A percentile compares a stretch with the other conserved stretches of the same genome.
Evolutionary conservation across 2,329 filamentous ascomycete genomes (phyloP).

Genomic region (Neonectria faginata): DNA sequence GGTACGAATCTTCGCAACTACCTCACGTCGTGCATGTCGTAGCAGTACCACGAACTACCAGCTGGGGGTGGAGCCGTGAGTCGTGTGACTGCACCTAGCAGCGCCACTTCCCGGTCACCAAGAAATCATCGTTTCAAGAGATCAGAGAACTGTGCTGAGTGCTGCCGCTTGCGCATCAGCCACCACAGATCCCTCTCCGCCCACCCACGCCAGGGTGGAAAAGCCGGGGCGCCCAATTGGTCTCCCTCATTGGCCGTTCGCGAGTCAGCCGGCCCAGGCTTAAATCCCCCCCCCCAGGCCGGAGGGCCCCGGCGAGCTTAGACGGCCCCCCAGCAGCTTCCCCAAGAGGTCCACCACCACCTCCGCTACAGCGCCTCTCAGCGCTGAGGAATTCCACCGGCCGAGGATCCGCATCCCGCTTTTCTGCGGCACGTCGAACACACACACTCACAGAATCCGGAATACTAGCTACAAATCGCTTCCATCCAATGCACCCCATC

Average conservation of each 20-base stretch:
- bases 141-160: background rate
- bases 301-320: background rate
- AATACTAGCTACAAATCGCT: background rate
- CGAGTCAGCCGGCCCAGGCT: conserved; percentile 19
- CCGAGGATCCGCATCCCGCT: background rate
- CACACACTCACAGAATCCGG: background rate
- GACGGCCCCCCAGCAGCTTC: background rate
- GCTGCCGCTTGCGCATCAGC: background rate
- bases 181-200: conserved; percentile 10
- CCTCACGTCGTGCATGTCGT: background rate
- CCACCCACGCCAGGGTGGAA: background rate
- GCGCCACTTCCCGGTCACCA: conserved; percentile 1
- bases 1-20: background rate
- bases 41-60: conserved; percentile 3
- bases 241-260: conserved; percentile 22
- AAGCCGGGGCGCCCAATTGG: conserved; percentile 26
- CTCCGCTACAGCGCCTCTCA: background rate
- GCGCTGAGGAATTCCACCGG: background rate
- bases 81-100: conserved; percentile 10
- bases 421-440: background rate
- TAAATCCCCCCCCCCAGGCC: conserved; percentile 6
- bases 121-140: background rate
- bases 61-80: conserved; percentile 8
- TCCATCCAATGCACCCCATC: conserved; percentile 7
- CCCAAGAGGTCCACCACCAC: conserved; percentile 16